A percentile compares a stretch with the other conserved stretches of the same genome.
Conservation (phyloP, 179 eudicot genomes). For the Heliamphora pulchella region DNA sequence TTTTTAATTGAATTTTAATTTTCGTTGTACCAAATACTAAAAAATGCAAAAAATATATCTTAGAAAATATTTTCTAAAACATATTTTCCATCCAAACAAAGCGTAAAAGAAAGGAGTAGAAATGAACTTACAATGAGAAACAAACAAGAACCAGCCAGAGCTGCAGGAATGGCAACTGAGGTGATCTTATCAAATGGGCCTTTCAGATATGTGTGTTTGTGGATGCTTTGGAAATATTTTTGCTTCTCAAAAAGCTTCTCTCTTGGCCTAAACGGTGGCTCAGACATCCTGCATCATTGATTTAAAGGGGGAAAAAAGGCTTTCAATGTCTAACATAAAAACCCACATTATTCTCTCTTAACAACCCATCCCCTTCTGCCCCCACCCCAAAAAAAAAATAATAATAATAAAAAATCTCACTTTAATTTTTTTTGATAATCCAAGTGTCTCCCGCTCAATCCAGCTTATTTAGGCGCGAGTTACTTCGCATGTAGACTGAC, state of each 20-base stretch:
- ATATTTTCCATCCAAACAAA: background rate
- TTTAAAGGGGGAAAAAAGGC: background rate
- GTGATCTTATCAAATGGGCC: conserved; percentile 73
- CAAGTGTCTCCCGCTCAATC: too few species aligned
- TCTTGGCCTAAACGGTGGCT: conserved; percentile 64
- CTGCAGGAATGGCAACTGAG: conserved; percentile 79
- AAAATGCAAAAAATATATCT: too few species aligned
- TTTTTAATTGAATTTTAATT: too few species aligned
- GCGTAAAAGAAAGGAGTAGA: background rate
- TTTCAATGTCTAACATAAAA: conserved; percentile 4
- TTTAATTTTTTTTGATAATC: too few species aligned
- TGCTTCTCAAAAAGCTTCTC: conserved; percentile 75
- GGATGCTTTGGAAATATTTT: conserved; percentile 54
- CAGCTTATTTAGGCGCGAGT: too few species aligned
- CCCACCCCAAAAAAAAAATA: too few species aligned
- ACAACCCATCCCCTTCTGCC: background rate
- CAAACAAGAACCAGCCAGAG: conserved; percentile 44
- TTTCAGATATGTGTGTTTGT: conserved; percentile 65
- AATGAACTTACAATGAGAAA: conserved; percentile 55
- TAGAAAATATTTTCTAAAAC: too few species aligned
- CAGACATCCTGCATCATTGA: conserved; percentile 54
- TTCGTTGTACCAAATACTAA: too few species aligned
- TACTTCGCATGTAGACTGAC: too few species aligned
- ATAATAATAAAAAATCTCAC: too few species aligned
- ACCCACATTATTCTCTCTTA: background rate